Evolutionary conservation across 306 rosid genomes (phyloP).

Genomic region (Parietaria judaica): DNA sequence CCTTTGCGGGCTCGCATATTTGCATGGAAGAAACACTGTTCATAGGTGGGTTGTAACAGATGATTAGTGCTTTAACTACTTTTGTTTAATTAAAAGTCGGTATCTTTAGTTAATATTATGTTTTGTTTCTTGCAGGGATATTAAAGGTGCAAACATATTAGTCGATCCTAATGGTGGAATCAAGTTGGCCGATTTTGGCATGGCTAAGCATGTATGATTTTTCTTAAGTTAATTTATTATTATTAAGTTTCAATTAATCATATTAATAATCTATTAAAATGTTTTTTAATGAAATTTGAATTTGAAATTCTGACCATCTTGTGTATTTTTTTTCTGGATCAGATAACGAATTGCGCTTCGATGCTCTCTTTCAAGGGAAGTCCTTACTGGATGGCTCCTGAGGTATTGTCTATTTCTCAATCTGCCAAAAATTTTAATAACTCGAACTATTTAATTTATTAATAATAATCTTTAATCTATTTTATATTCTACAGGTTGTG

Average conservation of each 20-base stretch:
- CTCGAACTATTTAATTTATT: not conserved
- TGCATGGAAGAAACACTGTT: slow-evolving; percentile 88
- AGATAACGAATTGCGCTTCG: slow-evolving; percentile 67
- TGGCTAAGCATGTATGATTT: slow-evolving; percentile 84
- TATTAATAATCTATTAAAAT: not conserved
- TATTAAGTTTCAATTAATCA: not conserved
- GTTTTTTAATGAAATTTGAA: not conserved
- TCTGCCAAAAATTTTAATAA: not conserved
- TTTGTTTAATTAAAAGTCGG: slow-evolving; percentile 1
- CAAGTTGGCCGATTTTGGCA: slow-evolving; percentile 98
- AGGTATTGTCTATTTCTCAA: slow-evolving; percentile 38
- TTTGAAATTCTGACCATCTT: no score
- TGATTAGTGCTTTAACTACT: not conserved
- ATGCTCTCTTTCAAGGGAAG: slow-evolving; percentile 99
- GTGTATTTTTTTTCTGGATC: slow-evolving; percentile 20
- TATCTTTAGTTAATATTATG: not conserved
- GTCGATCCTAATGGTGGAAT: slow-evolving; percentile 92
- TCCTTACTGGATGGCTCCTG: slow-evolving; percentile 99
- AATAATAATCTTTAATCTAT: not conserved
- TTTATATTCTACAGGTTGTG: slow-evolving; percentile 56
- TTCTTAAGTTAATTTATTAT: slow-evolving; percentile 14
- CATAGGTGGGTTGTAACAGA: slow-evolving; percentile 48
- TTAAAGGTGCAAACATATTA: slow-evolving; percentile 96
- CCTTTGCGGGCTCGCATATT: slow-evolving; percentile 88
- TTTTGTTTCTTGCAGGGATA: slow-evolving; percentile 66